These are phyloP conservation scores for Rhizophagus sp. DNA, from an alignment of 192 early-diverging fungal genomes.

Conservation along the genomic window DNA sequence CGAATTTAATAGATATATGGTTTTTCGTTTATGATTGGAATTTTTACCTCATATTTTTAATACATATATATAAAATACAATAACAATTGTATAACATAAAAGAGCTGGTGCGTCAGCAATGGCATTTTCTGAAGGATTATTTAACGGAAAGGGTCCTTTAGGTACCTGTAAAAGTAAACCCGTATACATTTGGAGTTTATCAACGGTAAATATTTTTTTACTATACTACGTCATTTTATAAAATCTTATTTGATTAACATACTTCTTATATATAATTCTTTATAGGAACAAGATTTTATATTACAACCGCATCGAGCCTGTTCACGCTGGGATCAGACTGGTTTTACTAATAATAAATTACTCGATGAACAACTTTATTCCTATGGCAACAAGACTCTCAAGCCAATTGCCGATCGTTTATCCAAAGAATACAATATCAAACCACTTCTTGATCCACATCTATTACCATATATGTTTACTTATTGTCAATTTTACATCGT, in stretches of 20 bases:
- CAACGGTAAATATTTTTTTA: neutral
- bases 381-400: conserved; percentile 2
- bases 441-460: neutral
- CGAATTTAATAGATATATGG: neutral
- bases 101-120: neutral
- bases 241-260: neutral
- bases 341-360: neutral
- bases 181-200: neutral
- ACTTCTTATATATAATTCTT: neutral
- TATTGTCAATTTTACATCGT: neutral
- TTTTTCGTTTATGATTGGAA: neutral
- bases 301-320: neutral
- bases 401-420: neutral
- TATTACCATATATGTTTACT: neutral
- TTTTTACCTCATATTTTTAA: neutral
- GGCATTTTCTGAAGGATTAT: neutral
- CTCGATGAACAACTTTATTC: neutral
- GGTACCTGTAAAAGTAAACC: neutral
- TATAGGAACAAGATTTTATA: neutral
- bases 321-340: neutral
- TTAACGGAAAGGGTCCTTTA: neutral
- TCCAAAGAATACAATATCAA: conserved; percentile 5
- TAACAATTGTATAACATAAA: neutral
- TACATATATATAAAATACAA: too few relatives aligned
- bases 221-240: neutral